A percentile compares a stretch with the other conserved stretches of the same genome.
Evolutionary conservation across 371 early-diverging fungal species (phyloP).

Genomic region (Umbelopsis sp.): DNA sequence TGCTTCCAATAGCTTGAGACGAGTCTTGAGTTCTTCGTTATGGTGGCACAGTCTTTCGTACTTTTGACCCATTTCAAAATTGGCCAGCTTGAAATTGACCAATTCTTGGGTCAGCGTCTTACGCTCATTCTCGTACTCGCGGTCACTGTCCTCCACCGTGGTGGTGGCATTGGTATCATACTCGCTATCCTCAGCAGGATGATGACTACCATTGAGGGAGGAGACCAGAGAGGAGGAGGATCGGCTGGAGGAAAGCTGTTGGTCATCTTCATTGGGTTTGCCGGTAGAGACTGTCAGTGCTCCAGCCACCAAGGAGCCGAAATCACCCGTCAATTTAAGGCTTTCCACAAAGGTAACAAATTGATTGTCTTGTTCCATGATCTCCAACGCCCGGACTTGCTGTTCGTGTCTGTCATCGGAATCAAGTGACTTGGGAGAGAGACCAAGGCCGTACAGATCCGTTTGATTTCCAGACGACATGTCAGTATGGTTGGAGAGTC

Average conservation of each 20-base stretch:
- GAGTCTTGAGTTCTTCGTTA: slow-evolving; percentile 35
- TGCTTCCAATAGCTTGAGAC: slow-evolving; percentile 30
- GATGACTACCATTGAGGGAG: slow-evolving; percentile 7
- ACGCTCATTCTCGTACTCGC: slow-evolving; percentile 22
- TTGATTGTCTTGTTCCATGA: slow-evolving; percentile 38
- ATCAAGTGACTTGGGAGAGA: slow-evolving; percentile 22
- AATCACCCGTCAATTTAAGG: slow-evolving; percentile 41
- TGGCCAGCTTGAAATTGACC: slow-evolving; percentile 38
- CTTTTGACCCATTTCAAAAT: slow-evolving; percentile 44
- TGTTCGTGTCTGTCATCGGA: slow-evolving; percentile 19
- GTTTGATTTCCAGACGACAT: slow-evolving; percentile 10
- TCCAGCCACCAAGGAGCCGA: slow-evolving; percentile 45
- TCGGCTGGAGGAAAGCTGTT: not conserved
- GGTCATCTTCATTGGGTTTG: not conserved
- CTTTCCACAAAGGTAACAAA: slow-evolving; percentile 41
- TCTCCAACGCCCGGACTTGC: not conserved
- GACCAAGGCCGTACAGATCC: slow-evolving; percentile 3
- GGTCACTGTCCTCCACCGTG: slow-evolving; percentile 15
- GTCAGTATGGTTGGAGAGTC: slow-evolving; percentile 26
- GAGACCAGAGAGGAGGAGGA: not conserved
- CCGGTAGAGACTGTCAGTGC: slow-evolving; percentile 28
- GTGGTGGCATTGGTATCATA: slow-evolving; percentile 18
- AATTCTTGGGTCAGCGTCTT: slow-evolving; percentile 42
- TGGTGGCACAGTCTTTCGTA: slow-evolving; percentile 46
- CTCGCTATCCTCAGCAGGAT: slow-evolving; percentile 14